Evolutionary conservation across 345 rosid species (phyloP).

Genomic region (Aquilaria yunnanensis): DNA sequence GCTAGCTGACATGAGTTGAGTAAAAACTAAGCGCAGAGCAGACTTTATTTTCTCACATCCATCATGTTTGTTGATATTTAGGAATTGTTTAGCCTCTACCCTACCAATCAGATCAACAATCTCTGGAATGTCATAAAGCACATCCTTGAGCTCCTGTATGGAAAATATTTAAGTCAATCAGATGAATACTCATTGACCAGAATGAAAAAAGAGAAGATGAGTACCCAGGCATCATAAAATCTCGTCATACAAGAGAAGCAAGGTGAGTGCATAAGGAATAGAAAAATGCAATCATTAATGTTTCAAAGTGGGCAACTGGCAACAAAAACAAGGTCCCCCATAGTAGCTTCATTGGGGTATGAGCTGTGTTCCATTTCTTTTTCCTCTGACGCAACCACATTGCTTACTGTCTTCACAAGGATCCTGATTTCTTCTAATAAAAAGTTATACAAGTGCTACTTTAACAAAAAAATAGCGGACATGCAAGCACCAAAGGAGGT

Average conservation of each 20-base stretch:
- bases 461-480: too few relatives aligned
- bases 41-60: conserved; percentile 48
- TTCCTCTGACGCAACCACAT: too few relatives aligned
- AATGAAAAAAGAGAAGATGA: not conserved
- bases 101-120: conserved; percentile 69
- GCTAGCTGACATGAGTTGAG: conserved; percentile 76
- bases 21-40: conserved; percentile 62
- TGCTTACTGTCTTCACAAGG: too few relatives aligned
- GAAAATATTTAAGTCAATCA: conserved; percentile 2
- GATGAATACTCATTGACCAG: conserved; percentile 2
- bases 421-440: too few relatives aligned
- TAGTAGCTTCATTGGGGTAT: too few relatives aligned
- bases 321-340: too few relatives aligned
- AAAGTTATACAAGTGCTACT: too few relatives aligned
- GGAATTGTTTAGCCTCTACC: conserved; percentile 43
- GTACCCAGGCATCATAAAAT: not conserved
- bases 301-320: not conserved
- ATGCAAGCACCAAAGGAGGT: too few relatives aligned
- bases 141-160: conserved; percentile 78
- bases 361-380: too few relatives aligned
- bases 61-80: conserved; percentile 42
- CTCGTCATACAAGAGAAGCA: not conserved
- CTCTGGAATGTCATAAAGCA: conserved; percentile 75
- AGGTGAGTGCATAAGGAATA: too few relatives aligned
- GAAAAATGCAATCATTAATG: not conserved